Evolutionary conservation across 2,329 filamentous ascomycete genomes (phyloP).

Genomic region (Fusarium buharicum): DNA sequence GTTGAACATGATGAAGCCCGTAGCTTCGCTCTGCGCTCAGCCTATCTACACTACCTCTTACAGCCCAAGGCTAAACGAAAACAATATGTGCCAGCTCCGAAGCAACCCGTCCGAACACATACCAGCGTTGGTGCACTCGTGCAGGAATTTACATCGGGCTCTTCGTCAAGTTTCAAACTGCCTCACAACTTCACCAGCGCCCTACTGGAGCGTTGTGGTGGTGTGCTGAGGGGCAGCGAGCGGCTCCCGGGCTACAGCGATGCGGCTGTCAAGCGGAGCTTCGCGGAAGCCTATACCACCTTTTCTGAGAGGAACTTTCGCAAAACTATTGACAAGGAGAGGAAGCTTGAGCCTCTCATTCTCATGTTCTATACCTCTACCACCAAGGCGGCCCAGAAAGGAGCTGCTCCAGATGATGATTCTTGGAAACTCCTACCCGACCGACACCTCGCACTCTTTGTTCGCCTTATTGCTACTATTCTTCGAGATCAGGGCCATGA

Average conservation of each 20-base stretch:
- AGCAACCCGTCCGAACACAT: conserved; percentile 69
- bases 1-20: conserved; percentile 84
- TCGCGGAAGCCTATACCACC: conserved; percentile 92
- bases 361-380: conserved; percentile 97
- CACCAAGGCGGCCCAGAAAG: conserved; percentile 84
- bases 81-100: conserved; percentile 79
- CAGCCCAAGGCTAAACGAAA: conserved; percentile 90
- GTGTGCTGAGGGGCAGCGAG: conserved; percentile 84
- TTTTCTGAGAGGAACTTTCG: conserved; percentile 90
- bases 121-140: conserved; percentile 86
- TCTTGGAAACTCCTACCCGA: conserved; percentile 93
- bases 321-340: conserved; percentile 92
- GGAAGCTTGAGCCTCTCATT: conserved; percentile 89
- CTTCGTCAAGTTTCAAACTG: conserved; percentile 63
- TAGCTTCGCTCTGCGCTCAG: conserved; percentile 87
- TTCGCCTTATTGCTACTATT: conserved; percentile 83
- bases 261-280: conserved; percentile 89
- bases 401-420: conserved; percentile 80
- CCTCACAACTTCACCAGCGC: conserved; percentile 64
- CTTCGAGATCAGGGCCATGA: conserved; percentile 86
- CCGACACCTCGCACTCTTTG: conserved; percentile 92
- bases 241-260: conserved; percentile 89
- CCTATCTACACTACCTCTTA: conserved; percentile 91
- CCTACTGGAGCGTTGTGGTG: conserved; percentile 78
- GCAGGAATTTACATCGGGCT: conserved; percentile 78